Base-by-base conservation (phyloP, 306 rosid genomes). In the Prunus campanulata region DNA sequence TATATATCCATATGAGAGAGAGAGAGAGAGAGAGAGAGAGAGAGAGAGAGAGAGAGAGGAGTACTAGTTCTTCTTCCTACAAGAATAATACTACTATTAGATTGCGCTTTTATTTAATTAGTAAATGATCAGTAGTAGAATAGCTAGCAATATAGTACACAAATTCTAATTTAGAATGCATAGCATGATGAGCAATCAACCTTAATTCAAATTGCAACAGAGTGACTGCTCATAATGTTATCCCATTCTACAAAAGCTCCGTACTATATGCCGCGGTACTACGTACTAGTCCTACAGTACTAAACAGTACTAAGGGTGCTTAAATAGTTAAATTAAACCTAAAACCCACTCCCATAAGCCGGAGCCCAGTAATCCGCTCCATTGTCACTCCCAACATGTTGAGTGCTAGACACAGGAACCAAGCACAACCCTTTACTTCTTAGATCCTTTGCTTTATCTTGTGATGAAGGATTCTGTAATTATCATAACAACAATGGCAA, bases 361-460 rank as follows among this genome's bases (percentile, higher is more conserved):
- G 91, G 97, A 83, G 93, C 85, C 97, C 98, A 93, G 20, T 88
- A 91, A 83, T 89, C 94, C 74, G 94, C 90, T 78, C 91, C 97
- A 81, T 78, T 91, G 76, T 89, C 91, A 59, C 78, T 86, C 74
- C 91, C 97, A 80, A 93, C 91, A 66, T 82, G 84, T 46, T 90
- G 91, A 57, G 93, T 91, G 88, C 87, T 88, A 56, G 97, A 88
- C 48, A 91, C 80, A 0, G 98, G 98, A 12, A 91, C 92, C 84
- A 93, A 84, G 69, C 98, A 91, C 70, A 93, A 66, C 77, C 98
- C 98, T 85, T 87, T 88, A 70, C 98, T 91, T 86, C 78, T 87
- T 46, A 93, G 75, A 32, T 91, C 93, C 79, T 75, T 91, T 63
- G 77, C 30, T 66, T 84, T 85, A 57, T 72, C 94, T 76, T 63